These are phyloP conservation scores for Epithele typhae DNA, from an alignment of 768 basidiomycete species.

Conservation along the genomic window DNA sequence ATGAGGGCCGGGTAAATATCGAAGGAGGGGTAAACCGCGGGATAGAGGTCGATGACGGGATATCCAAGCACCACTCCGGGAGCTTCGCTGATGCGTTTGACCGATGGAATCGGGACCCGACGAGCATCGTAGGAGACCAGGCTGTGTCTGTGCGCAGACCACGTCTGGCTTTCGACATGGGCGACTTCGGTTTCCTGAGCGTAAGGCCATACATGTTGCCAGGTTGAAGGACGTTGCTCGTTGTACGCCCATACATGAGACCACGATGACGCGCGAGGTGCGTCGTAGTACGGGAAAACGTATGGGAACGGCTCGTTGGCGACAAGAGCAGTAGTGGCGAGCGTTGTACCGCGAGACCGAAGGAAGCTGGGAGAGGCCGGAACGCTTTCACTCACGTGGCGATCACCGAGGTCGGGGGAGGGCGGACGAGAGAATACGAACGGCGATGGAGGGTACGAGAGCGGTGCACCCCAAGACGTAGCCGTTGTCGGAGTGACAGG, in stretches of 20 bases:
- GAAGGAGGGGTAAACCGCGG: constrained; percentile 36
- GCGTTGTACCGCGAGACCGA: neutral
- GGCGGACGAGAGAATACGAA: constrained; percentile 12
- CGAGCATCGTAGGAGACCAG: too few relatives aligned
- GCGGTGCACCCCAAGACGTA: constrained; percentile 51
- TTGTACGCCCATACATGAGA: constrained; percentile 21
- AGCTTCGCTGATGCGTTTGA: neutral
- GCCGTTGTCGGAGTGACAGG: constrained; percentile 41
- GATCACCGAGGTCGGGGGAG: constrained; percentile 14
- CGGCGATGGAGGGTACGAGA: constrained; percentile 34
- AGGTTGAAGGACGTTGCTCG: neutral
- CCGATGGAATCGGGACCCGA: too few relatives aligned
- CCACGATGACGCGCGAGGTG: constrained; percentile 13
- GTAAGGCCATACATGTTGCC: constrained; percentile 14
- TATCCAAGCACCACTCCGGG: constrained; percentile 5
- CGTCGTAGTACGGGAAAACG: constrained; percentile 10
- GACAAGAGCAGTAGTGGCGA: too few relatives aligned
- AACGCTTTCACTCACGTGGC: constrained; percentile 2
- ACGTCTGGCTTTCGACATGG: neutral
- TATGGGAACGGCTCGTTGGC: too few relatives aligned
- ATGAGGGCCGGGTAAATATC: constrained; percentile 29
- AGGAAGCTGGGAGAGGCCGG: constrained; percentile 5
- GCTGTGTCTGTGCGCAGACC: too few relatives aligned
- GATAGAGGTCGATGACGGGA: constrained; percentile 28
- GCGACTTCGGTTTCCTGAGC: neutral